Percentiles rank a stretch among this genome's conserved stretches.
These are phyloP conservation scores for Cetraspora pellucida DNA, from an alignment of 192 early-diverging fungal genomes.

Conservation along the genomic window DNA sequence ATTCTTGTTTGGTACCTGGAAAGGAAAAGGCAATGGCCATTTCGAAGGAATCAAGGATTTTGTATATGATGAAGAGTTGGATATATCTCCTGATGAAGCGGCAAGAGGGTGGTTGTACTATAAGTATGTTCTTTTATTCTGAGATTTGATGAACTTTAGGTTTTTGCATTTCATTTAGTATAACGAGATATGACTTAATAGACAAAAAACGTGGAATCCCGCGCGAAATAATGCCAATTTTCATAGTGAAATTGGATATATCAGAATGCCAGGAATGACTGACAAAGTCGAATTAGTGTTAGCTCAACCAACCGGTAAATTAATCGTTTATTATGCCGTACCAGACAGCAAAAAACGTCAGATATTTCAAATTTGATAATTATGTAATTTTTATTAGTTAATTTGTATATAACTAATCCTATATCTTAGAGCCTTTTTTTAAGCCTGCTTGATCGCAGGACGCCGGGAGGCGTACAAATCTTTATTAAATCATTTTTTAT, in stretches of 20 bases:
- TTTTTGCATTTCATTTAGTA: not conserved
- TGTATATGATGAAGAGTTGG: slow-evolving; percentile 18
- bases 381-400: too few relatives aligned
- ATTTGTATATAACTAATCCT: not conserved
- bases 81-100: slow-evolving; percentile 27
- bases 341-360: too few relatives aligned
- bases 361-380: too few relatives aligned
- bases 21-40: slow-evolving; percentile 3
- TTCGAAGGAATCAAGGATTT: slow-evolving; percentile 21
- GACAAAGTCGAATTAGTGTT: slow-evolving; percentile 26
- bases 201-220: slow-evolving; percentile 22
- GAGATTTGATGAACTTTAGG: not conserved
- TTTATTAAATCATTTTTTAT: too few relatives aligned
- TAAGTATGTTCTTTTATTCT: slow-evolving; percentile 13
- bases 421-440: too few relatives aligned
- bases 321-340: not conserved
- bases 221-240: slow-evolving; percentile 21
- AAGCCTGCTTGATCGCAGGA: too few relatives aligned
- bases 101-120: slow-evolving; percentile 25
- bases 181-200: not conserved
- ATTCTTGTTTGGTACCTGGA: slow-evolving; percentile 25
- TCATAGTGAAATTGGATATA: slow-evolving; percentile 23
- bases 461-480: too few relatives aligned
- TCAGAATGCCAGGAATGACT: slow-evolving; percentile 14
- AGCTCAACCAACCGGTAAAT: slow-evolving; percentile 19